These are phyloP conservation scores for Fistulina hepatica DNA, from an alignment of 1,284 basidiomycete species.

Conservation along the genomic window DNA sequence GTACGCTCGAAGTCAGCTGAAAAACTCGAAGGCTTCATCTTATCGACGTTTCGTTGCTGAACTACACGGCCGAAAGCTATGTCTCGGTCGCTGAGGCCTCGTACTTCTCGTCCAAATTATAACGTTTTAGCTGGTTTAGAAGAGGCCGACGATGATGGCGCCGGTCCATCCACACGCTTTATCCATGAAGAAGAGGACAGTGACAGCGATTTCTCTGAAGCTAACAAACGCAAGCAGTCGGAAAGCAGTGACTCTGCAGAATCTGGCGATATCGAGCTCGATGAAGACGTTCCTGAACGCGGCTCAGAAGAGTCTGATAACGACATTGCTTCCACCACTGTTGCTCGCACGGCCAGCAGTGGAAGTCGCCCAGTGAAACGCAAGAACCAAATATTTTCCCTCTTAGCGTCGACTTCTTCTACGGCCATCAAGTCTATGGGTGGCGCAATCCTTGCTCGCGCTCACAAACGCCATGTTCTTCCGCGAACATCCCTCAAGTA, in stretches of 20 bases:
- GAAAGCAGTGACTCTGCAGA: constrained; percentile 7
- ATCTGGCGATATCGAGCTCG: constrained; percentile 11
- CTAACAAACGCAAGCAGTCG: constrained; percentile 14
- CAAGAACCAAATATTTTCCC: constrained; percentile 12
- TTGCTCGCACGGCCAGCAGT: constrained; percentile 6
- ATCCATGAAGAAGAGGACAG: constrained; percentile 25
- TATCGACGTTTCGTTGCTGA: background rate
- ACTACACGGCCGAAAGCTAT: constrained; percentile 16
- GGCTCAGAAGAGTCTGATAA: constrained; percentile 12
- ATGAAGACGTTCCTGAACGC: constrained; percentile 6
- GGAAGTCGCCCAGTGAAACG: background rate
- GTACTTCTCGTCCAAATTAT: constrained; percentile 32
- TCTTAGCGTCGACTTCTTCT: background rate
- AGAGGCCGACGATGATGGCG: constrained; percentile 19
- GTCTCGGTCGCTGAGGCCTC: constrained; percentile 33
- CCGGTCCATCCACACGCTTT: constrained; percentile 20
- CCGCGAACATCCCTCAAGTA: constrained; percentile 45
- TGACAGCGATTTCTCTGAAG: constrained; percentile 27
- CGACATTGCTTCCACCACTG: constrained; percentile 5
- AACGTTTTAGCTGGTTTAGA: constrained; percentile 21
- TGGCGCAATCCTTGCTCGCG: constrained; percentile 18
- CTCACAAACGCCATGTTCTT: constrained; percentile 37
- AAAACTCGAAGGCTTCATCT: background rate
- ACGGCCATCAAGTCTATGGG: constrained; percentile 15
- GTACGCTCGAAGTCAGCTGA: background rate